Evolutionary conservation across 257 asterid genomes (phyloP).

Genomic region (Nicotiana otophora): DNA sequence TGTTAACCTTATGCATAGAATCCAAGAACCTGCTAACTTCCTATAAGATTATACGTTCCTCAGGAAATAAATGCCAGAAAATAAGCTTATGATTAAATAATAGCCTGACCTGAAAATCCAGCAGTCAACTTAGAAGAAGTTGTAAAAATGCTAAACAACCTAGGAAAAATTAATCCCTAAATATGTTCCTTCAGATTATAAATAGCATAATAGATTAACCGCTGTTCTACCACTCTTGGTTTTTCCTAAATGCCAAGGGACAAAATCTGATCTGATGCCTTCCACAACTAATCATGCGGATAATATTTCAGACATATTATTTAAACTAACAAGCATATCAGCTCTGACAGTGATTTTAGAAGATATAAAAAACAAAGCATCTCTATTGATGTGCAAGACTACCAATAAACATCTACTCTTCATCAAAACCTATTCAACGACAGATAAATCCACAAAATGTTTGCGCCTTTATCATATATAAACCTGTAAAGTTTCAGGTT

Average conservation of each 20-base stretch:
- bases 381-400: not conserved
- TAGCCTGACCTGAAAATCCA: constrained; percentile 1
- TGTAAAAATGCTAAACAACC: not conserved
- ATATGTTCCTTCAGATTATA: not conserved
- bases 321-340: not conserved
- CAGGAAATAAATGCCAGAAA: not conserved
- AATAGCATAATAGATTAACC: not conserved
- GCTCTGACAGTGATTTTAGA: not conserved
- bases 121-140: not conserved
- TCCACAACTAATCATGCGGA: not conserved
- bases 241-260: not conserved
- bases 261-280: not conserved
- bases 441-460: not conserved
- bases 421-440: not conserved
- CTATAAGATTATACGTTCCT: not conserved
- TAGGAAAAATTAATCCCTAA: not conserved
- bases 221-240: not conserved
- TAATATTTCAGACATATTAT: not conserved
- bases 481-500: not conserved
- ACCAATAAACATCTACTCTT: not conserved
- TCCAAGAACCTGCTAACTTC: not conserved
- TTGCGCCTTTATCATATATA: not conserved
- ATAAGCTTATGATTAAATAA: not conserved
- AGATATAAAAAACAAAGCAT: not conserved
- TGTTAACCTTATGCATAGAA: not conserved